Base-by-base conservation (phyloP, 768 basidiomycete species). In the Favolaschia claudopus region DNA sequence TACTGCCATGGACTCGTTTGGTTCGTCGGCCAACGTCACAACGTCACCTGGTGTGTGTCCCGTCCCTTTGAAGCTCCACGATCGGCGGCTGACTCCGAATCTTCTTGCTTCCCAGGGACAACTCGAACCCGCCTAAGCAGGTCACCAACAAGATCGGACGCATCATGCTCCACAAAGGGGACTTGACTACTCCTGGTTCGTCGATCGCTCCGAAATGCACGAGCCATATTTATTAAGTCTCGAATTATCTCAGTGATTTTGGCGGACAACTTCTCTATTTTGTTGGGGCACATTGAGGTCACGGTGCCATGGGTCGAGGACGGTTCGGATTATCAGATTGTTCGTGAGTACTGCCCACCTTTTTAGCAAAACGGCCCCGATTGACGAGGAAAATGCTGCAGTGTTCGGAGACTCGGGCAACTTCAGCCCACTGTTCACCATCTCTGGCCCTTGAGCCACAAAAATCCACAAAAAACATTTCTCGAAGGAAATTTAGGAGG, bases 391-490 rank as follows among this genome's bases (percentile, higher is more conserved):
- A 20, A 40, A 36, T 55, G 31, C 38, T n/a, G 25, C n/a, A 75
- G 74, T 77, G 42, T 71, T 76, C 31, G 76, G 77, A 14, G 73
- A 77, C 48, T 76, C 76, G 3, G 77, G 74, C 25, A 77, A 77
- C 47, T 71, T 69, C n/a, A 75, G 74, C 53, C 69, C 69, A n/a
- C 15, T 37, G 13, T 76, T 77, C 64, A 69, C 71, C 10, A 73
- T 76, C 64, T 25, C 29, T 3, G 37, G 60, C 28, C 24, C 60
- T n/a, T n/a, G 14, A 27, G 47, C 24, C 12, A 17, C 24, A 19
- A n/a, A 39, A n/a, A n/a, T n/a, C n/a, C n/a, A n/a, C n/a, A n/a
- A n/a, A n/a, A n/a, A n/a, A n/a, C n/a, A n/a, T n/a, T n/a, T n/a
- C n/a, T n/a, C n/a, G n/a, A n/a, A n/a, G n/a, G n/a, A n/a, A n/a